Conservation (phyloP, 805 yeast genomes). For the Wickerhamiella kurtzmanii region DNA sequence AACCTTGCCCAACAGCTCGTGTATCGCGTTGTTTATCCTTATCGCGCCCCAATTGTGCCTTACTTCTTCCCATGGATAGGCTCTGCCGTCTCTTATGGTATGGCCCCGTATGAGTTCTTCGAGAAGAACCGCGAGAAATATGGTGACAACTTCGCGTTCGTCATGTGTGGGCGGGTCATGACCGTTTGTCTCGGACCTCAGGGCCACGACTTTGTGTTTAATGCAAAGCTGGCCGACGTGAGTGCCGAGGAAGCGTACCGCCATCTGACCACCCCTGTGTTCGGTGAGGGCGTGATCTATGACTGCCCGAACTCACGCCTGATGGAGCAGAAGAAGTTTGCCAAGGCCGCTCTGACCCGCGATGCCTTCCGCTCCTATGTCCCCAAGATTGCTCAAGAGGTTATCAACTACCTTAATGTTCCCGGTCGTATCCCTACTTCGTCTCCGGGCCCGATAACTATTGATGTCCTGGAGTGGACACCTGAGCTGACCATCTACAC, state of each 20-base stretch:
- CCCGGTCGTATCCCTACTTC: slow-evolving; percentile 24
- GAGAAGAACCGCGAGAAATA: slow-evolving; percentile 61
- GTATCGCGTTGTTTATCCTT: slow-evolving; percentile 28
- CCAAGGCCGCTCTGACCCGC: slow-evolving; percentile 73
- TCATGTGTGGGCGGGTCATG: slow-evolving; percentile 80
- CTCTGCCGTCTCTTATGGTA: slow-evolving; percentile 77
- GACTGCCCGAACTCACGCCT: slow-evolving; percentile 88
- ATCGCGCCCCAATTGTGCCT: slow-evolving; percentile 80
- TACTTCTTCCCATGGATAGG: slow-evolving; percentile 96
- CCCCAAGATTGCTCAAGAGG: slow-evolving; percentile 75
- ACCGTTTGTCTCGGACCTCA: slow-evolving; percentile 94
- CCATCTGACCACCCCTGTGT: slow-evolving; percentile 97
- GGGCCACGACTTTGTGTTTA: slow-evolving; percentile 93
- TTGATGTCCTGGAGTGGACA: slow-evolving; percentile 60
- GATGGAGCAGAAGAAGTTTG: slow-evolving; percentile 98
- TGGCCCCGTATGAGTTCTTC: slow-evolving; percentile 86
- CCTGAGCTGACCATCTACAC: slow-evolving; percentile 95
- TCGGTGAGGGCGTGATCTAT: slow-evolving; percentile 93
- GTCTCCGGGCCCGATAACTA: slow-evolving; percentile 9
- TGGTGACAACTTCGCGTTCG: slow-evolving; percentile 88
- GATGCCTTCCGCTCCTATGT: slow-evolving; percentile 78
- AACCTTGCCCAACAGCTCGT: slow-evolving; percentile 26
- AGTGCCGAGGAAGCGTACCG: slow-evolving; percentile 93
- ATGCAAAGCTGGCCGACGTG: slow-evolving; percentile 78
- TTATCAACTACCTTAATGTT: slow-evolving; percentile 44